Base-by-base conservation (phyloP, 805 yeast species). In the Kodamaea fukazawae region DNA sequence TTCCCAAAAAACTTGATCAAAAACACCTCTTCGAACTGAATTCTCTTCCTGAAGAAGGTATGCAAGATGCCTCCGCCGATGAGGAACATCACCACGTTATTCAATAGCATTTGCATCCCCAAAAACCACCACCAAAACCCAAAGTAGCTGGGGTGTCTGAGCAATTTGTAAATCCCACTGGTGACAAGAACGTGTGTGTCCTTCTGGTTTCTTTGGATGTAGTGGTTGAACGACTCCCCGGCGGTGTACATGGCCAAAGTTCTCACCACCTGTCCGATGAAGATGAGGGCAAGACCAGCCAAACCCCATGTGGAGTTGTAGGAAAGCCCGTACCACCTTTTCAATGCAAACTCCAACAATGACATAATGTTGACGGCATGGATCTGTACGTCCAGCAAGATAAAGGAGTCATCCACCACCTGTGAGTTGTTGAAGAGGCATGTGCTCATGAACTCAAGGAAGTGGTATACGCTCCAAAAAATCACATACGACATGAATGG, bases 91-190 rank as follows among this genome's bases (percentile, higher is more conserved):
- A 87, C 33, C 5, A 85, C 79, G 61, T 89, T 93, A 32, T 78
- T 61, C 42, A 91, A 60, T 44, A 83, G 47, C 33, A 93, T 16
- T 57, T 91, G 96, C 1, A 88, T 71, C 0, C 97, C 97, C 3
- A 90, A 48, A 10, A 95, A 91, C 97, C 98, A 93, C 78, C 88
- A 80, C 55, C 80, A 90, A 58, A 85, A 93, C 0, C 97, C 99
- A 29, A 80, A 74, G 61, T 93, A 93, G 34, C 95, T 82, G 5
- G 99, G 99, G 58, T 93, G 99, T 45, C 99, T 71, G 11, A 77
- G 63, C 17, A 61, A 47, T 1, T 69, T 42, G 59, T 91, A 93
- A 3, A 91, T 65, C 0, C 97, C 98, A 8, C 61, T 49, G 0
- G 87, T 86, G 9, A 93, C 82, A 31, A 93, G 67, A 7, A 49